A percentile compares a stretch with the other conserved stretches of the same genome.
Conservation (phyloP, 306 rosid species). For the Cicer chorassanicum region DNA sequence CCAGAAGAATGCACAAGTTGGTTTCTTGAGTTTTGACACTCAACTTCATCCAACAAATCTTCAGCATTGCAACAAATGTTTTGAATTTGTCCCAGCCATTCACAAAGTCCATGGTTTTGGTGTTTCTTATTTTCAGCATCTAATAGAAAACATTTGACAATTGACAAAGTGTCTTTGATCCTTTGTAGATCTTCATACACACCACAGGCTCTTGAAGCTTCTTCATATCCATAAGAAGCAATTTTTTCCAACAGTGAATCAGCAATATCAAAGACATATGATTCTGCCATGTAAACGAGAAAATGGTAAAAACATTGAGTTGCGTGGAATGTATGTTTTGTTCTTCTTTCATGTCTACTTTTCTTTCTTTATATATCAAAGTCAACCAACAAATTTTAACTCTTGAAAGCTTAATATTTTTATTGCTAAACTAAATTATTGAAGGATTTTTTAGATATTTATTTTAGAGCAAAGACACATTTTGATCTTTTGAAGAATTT, state of each 20-base stretch:
- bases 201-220: neutral
- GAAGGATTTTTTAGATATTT: too few species aligned
- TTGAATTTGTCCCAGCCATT: neutral
- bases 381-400: too few species aligned
- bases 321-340: too few species aligned
- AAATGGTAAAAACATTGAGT: neutral
- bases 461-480: too few species aligned
- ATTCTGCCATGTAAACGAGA: neutral
- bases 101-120: neutral
- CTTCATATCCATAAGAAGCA: neutral
- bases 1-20: neutral
- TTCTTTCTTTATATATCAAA: too few species aligned
- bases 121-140: neutral
- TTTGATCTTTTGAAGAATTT: too few species aligned
- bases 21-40: neutral
- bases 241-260: neutral
- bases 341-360: too few species aligned
- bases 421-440: too few species aligned
- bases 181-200: constrained; percentile 6
- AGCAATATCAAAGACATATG: neutral
- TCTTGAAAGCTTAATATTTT: too few species aligned
- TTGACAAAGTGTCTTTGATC: neutral
- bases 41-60: neutral
- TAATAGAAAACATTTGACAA: neutral
- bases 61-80: neutral